Base-by-base conservation (phyloP, 345 rosid species). In the Theobroma cacao region DNA sequence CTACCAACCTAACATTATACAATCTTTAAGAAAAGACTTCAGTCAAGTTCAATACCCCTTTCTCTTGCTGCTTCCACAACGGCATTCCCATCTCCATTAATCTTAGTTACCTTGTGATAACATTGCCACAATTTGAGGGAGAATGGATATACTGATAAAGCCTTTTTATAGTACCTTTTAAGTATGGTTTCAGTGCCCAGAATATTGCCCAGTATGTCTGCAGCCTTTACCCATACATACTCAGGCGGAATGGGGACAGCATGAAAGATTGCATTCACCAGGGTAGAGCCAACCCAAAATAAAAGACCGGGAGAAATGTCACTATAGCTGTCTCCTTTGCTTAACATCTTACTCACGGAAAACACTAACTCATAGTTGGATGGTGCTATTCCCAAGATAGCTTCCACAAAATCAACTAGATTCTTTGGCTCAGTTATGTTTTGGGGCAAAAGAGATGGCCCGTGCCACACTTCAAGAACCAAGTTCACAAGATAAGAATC, bases 171-270 rank as follows among this genome's bases (percentile, higher is more conserved):
- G 81, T 92, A 96, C 30, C 86, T 89, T 73, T 90, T 89, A 9
- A 80, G 77, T 52, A 86, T 85, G 8, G 81, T 24, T 14, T 84
- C 87, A 0, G 74, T 74, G 52, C 88, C 90, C 0, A 77, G 71
- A 53, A 84, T 78, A 28, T 48, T 82, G 67, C 83, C 81, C 85
- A 96, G 72, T 72, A 89, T 79, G 15, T 61, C 85, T 1, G 93
- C 94, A 79, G 97, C 91, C 72, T 91, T 93, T 1, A 88, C 94
- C 98, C 95, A 96, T 56, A 80, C 82, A 77, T 70, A 83, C 88
- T 92, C 99, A 0, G 98, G 97, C 66, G 98, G 90, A 55, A 94
- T 66, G n/a, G 98, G 98, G 38, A 95, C 48, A 3, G 92, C 94
- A 55, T 87, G 91, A 64, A 88, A 90, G 38, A 95, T 68, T 20